These are phyloP conservation scores for Galeopsis tetrahit DNA, from an alignment of 257 asterid species.

Conservation along the genomic window DNA sequence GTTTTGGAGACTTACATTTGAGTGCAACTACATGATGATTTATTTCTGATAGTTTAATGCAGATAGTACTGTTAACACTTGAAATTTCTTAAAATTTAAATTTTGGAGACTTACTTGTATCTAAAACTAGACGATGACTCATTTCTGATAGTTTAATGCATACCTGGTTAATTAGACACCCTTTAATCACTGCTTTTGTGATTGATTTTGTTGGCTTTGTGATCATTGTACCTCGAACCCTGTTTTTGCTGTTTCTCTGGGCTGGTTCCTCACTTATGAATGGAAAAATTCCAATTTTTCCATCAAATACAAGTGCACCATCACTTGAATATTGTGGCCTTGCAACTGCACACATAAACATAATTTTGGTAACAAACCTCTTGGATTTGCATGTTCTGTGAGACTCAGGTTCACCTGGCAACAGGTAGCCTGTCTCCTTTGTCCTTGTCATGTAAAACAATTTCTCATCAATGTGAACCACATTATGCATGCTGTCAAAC, in stretches of 20 bases:
- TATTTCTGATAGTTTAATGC: too few relatives aligned
- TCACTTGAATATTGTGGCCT: neutral
- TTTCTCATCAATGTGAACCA: neutral
- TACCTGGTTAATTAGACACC: neutral
- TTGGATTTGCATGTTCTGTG: neutral
- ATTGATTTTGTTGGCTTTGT: neutral
- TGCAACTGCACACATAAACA: slow-evolving; percentile 1
- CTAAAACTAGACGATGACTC: too few relatives aligned
- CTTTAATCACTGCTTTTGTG: neutral
- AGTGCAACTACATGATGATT: too few relatives aligned
- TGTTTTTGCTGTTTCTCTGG: neutral
- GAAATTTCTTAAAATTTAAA: too few relatives aligned
- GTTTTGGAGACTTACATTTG: too few relatives aligned
- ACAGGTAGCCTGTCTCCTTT: neutral
- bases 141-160: too few relatives aligned
- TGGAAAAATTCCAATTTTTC: neutral
- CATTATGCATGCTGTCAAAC: neutral
- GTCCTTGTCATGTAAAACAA: neutral
- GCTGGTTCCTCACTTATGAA: neutral
- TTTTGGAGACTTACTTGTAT: neutral
- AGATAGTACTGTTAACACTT: too few relatives aligned
- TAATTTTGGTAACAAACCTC: neutral
- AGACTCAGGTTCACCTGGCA: neutral
- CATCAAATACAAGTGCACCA: neutral
- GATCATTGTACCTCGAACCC: neutral